Base-by-base conservation (phyloP, 176 grass and related monocot species). In the Aegilops bicornis region DNA sequence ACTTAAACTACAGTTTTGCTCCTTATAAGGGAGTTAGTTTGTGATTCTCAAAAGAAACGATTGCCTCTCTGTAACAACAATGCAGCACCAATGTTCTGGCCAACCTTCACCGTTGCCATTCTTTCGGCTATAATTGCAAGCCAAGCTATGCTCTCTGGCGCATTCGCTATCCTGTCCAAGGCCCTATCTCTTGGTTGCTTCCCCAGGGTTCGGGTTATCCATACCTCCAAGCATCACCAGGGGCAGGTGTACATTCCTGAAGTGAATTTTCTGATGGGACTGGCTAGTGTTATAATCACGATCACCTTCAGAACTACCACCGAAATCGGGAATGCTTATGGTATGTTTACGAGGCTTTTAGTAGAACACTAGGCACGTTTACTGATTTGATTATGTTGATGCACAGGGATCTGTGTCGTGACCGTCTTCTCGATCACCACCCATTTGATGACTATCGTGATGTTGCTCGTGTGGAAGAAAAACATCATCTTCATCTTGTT, bases 221-320 rank as follows among this genome's bases (percentile, higher is more conserved):
- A 98, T 73, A 98, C 95, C 58, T 98, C 95, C 0, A 79, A 81
- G 78, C 85, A 89, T 63, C 88, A 93, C 23, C 91, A 91, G 83
- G 95, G 95, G 13, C 95, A 98, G 63, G 90, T 98, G 25, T 95
- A 95, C 82, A 93, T 95, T 65, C 95, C 93, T 12, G 93, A 97
- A 79, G 91, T 97, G 84, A 95, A 95, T 64, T 98, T 95, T 76
- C 63, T 95, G 71, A 92, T 95, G 79, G 86, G 94, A 16, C 31
- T 95, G 31, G 92, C 91, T 5, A 91, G 95, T 64, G 67, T 91
- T 43, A 45, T 91, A 2, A 85, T 97, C 48, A 97, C 92, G 1
- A 70, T 90, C 60, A 74, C 71, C 31, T 98, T 98, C 88, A 86
- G 86, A 54, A 87, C 87, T 10, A 96, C 89, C 35, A 88, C 87